Base-by-base conservation (phyloP, 1,284 basidiomycete genomes). In the Xerocomus minutiporus region DNA sequence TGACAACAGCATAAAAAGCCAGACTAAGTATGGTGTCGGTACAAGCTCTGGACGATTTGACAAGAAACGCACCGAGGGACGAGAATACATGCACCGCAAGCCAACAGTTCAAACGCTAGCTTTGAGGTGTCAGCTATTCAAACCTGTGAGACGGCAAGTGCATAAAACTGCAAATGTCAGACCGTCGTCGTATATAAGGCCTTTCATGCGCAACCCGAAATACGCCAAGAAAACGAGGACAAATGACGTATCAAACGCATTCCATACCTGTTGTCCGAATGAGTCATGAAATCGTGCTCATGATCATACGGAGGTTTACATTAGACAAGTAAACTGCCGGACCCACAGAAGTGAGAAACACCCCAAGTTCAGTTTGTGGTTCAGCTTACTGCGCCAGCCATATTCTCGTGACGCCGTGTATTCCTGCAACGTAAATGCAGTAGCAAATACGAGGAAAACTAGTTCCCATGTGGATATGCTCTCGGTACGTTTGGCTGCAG, bases 71-170 rank as follows among this genome's bases (percentile, higher is more conserved):
- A 81, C 83, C 92, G 79, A 9, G 93, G 92, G 65, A 94, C 90
- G 25, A 95, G 78, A 46, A 95, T 86, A 63, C 91, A 94, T 8
- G 89, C 91, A 8, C 86, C 90, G 61, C 88, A 91, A 5, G 91
- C 80, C 32, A 95, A 76, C 40, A 93, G 77, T 61, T 94, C 91
- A 63, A 93, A 93, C 5, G 86, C 86, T 55, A 88, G 71, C 48
- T 83, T 80, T 2, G 90, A 90, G 0, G 76, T 69, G 8, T 70
- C 73, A 23, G 68, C 81, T 88, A 45, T 45, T 44, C 42, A 42
- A 50, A 46, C 36, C 15, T 5, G 40, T 67, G 20, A 65, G 51
- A 50, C 38, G 11, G 9, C 20, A 29, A 32, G 49, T 25, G 17
- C 31, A 46, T 26, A 48, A 25, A n/a, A 32, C 34, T 41, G 36